phyloP scores from a whole-genome alignment of 2,329 filamentous ascomycete genomes.

The Fusarium bactridioides region DNA sequence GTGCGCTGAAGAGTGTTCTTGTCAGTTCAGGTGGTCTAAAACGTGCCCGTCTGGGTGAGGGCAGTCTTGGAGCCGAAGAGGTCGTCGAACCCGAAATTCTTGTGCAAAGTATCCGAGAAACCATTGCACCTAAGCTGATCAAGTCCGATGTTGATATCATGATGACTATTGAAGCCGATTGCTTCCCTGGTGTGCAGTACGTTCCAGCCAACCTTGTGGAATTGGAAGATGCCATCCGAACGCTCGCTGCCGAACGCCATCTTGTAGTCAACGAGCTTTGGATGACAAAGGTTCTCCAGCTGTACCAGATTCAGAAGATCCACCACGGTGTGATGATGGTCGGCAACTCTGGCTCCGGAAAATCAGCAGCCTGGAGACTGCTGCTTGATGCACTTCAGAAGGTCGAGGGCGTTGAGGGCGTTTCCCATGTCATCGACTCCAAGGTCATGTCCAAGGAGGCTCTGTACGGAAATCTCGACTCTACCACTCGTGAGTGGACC shows the following conservation, averaged over 20 bases:
- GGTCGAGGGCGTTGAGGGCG: slow-evolving; percentile 90
- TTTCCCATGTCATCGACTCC: slow-evolving; percentile 97
- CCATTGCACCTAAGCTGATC: slow-evolving; percentile 96
- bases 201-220: slow-evolving; percentile 85
- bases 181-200: slow-evolving; percentile 94
- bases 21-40: slow-evolving; percentile 98
- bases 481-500: slow-evolving; percentile 98
- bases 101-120: slow-evolving; percentile 97
- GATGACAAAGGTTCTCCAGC: slow-evolving; percentile 96
- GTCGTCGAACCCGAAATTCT: slow-evolving; percentile 95
- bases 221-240: slow-evolving; percentile 81
- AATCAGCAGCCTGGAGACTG: slow-evolving; percentile 93
- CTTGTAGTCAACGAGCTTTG: slow-evolving; percentile 91
- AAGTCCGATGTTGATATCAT: slow-evolving; percentile 90
- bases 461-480: slow-evolving; percentile 93
- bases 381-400: slow-evolving; percentile 89
- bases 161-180: slow-evolving; percentile 80
- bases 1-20: slow-evolving; percentile 97
- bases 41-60: slow-evolving; percentile 74
- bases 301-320: slow-evolving; percentile 97
- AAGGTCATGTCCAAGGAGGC: slow-evolving; percentile 99
- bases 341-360: slow-evolving; percentile 95
- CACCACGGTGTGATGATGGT: slow-evolving; percentile 99
- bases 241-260: slow-evolving; percentile 83
- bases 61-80: slow-evolving; percentile 69